phyloP scores from a whole-genome alignment of 1,139 yeast species.

The Scheffersomyces quercinus region DNA sequence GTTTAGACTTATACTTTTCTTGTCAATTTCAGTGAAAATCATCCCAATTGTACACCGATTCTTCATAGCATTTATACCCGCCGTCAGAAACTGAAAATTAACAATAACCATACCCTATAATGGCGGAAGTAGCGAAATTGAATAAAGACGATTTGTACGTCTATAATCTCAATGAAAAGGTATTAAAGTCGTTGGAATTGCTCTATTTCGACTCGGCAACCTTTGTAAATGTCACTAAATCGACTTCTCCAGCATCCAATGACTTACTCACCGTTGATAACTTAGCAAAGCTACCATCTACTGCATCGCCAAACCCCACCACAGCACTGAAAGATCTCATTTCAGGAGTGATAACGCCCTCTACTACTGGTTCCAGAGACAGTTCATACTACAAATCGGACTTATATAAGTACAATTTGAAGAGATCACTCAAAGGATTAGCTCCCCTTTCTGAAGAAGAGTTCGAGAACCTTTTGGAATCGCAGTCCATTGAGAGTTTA shows the following conservation, averaged over 20 bases:
- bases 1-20: no score
- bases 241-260: no score
- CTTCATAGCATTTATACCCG: no score
- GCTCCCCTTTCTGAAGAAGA: slow-evolving; percentile 55
- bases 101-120: no score
- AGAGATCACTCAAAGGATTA: slow-evolving; percentile 49
- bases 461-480: slow-evolving; percentile 57
- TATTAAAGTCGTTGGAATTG: slow-evolving; percentile 51
- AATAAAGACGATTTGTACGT: slow-evolving; percentile 50
- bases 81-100: no score
- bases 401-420: slow-evolving; percentile 60
- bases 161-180: slow-evolving; percentile 45
- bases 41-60: no score
- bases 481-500: slow-evolving; percentile 54
- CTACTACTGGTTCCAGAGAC: slow-evolving; percentile 3
- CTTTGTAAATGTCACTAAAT: slow-evolving; percentile 9
- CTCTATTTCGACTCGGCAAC: slow-evolving; percentile 58
- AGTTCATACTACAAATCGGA: slow-evolving; percentile 54
- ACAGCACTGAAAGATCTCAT: no score
- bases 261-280: no score
- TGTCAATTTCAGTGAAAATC: no score
- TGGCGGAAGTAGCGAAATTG: background rate
- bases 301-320: no score
- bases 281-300: no score
- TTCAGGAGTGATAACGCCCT: no score